Base-by-base conservation (phyloP, 2,329 filamentous ascomycete genomes). In the Hysterium pulicare region DNA sequence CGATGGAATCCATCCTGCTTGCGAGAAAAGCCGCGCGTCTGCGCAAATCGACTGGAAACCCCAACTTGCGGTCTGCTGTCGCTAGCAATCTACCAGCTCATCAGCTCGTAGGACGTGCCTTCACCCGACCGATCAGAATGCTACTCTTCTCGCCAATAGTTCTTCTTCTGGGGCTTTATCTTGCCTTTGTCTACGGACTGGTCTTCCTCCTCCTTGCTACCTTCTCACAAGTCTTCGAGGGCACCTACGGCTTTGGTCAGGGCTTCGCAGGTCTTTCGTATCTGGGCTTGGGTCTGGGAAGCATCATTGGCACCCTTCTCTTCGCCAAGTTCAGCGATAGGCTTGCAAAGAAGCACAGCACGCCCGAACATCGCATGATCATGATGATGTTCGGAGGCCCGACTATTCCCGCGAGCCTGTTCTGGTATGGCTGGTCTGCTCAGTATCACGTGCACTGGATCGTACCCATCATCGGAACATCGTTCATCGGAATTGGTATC, bases 401-500 rank as follows among this genome's bases (percentile, higher is more conserved):
- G 2, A 26, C 22, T 21, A 16, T 81, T 55, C 64, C 3, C 39
- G 53, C 1, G 61, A 68, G 1, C 42, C 70, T 3, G n/a, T 66
- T 69, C 45, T 46, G 64, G 39, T 79, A 78, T 45, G 75, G 75
- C 1, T 79, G 74, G 73, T 73, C 73, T 1, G 71, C 71, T 1
- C 58, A 79, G 32, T 70, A 71, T 20, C 46, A 67, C 10, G 66
- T 74, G 2, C 74, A 76, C 41, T 80, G 74, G 73, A 71, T 78
- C 17, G 71, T 69, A 2, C 74, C 76, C 3, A 67, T 75, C 48
- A 24, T 38, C 20, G 35, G 35, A 13, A n/a, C 41, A 42, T 77
- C 3, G 75, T 46, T 76, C 1, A 64, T 76, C 4, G 74, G 73
- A 1, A 17, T 56, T 2, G 61, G 59, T 59, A 64, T 46, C 41